Conservation (phyloP, 2,329 filamentous ascomycete species). For the Neonectria magnoliae region DNA sequence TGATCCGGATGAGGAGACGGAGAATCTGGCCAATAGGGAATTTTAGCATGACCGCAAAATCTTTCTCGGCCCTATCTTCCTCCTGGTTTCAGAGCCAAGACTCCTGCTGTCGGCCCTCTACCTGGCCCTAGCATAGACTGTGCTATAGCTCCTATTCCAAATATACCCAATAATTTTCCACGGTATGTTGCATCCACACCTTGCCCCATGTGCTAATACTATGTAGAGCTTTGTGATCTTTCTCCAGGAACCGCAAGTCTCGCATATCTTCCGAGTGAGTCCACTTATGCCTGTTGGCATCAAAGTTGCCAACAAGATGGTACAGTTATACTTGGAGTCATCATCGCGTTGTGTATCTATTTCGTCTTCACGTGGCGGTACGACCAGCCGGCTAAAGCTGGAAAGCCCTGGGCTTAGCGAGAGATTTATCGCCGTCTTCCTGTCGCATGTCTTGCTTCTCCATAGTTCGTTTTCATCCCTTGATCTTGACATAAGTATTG, state of each 20-base stretch:
- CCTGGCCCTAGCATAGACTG: conserved; percentile 27
- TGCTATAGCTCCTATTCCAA: conserved; percentile 35
- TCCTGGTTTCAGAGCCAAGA: conserved; percentile 27
- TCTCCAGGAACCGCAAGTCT: neutral
- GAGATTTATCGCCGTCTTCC: conserved; percentile 33
- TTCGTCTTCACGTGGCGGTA: neutral
- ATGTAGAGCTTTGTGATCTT: conserved; percentile 8
- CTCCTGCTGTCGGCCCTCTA: conserved; percentile 28
- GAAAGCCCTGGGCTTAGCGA: conserved; percentile 20
- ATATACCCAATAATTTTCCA: conserved; percentile 35
- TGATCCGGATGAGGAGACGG: no score
- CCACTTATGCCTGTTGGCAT: no score
- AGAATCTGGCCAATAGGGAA: no score
- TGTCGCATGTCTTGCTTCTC: conserved; percentile 25
- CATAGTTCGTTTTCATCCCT: neutral
- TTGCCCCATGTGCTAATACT: neutral
- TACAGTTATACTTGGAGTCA: no score
- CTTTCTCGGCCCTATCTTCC: conserved; percentile 19
- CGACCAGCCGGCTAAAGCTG: neutral
- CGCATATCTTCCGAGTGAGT: no score
- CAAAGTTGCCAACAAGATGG: no score
- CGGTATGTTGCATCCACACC: neutral
- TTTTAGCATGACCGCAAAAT: conserved; percentile 8
- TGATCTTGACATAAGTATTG: no score
- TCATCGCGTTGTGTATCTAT: neutral